phyloP scores from a whole-genome alignment of 441 rosid genomes.

The Viola pubescens region DNA sequence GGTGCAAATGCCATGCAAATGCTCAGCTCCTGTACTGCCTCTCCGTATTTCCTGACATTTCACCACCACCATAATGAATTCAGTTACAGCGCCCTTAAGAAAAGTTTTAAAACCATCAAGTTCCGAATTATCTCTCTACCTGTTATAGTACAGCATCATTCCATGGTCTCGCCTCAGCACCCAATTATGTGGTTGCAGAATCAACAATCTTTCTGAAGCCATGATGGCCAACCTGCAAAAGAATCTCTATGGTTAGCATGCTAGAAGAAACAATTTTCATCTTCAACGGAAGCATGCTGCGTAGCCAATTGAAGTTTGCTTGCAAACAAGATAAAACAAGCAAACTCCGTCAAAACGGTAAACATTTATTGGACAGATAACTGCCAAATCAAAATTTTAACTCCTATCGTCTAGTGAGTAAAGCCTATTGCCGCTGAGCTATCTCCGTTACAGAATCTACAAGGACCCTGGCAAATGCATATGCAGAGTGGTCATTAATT shows the following conservation, averaged over 20 bases:
- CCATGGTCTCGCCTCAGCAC: slow-evolving; percentile 73
- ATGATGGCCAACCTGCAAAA: slow-evolving; percentile 61
- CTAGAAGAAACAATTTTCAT: neutral
- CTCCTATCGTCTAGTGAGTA: too few relatives aligned
- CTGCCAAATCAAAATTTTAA: too few relatives aligned
- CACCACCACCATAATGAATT: slow-evolving; percentile 2
- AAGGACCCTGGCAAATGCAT: neutral
- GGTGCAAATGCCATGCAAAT: slow-evolving; percentile 86
- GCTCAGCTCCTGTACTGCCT: slow-evolving; percentile 88
- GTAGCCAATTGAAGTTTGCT: neutral
- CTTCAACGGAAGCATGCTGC: neutral
- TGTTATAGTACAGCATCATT: slow-evolving; percentile 72
- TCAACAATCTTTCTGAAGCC: slow-evolving; percentile 77
- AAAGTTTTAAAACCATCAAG: neutral
- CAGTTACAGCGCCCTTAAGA: slow-evolving; percentile 2
- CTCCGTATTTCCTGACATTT: slow-evolving; percentile 52
- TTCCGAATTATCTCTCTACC: slow-evolving; percentile 26
- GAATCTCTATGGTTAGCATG: slow-evolving; percentile 7
- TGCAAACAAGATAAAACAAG: neutral
- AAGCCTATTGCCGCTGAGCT: neutral
- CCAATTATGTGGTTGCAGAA: slow-evolving; percentile 85
- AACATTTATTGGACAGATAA: neutral
- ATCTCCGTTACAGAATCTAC: neutral
- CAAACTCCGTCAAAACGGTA: neutral
- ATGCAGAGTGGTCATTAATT: too few relatives aligned